Percentiles rank a stretch among this genome's conserved stretches.
Conservation (phyloP, 2,329 filamentous ascomycete genomes). For the Claviceps humidiphila region DNA sequence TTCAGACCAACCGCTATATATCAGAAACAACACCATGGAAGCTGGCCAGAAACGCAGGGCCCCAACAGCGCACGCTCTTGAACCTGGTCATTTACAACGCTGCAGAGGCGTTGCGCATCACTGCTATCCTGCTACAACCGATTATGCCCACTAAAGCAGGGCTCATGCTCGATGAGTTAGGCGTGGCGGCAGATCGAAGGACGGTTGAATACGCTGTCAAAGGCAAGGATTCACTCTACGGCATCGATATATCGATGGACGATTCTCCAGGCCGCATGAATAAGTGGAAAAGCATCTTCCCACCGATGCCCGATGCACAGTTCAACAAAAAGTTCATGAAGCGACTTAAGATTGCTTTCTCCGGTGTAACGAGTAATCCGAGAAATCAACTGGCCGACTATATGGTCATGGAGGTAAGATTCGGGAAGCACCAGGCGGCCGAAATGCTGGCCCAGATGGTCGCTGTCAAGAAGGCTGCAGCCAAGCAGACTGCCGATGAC, state of each 20-base stretch:
- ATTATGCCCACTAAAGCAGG: constrained; percentile 73
- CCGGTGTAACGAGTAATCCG: constrained; percentile 13
- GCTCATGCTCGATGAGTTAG: constrained; percentile 62
- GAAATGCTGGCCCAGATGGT: constrained; percentile 10
- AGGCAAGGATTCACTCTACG: constrained; percentile 59
- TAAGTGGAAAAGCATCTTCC: constrained; percentile 36
- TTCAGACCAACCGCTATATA: constrained; percentile 34
- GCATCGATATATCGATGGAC: constrained; percentile 23
- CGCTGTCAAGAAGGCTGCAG: constrained; percentile 2
- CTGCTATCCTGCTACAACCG: constrained; percentile 76
- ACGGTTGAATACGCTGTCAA: constrained; percentile 47
- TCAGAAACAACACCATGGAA: constrained; percentile 56
- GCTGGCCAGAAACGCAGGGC: constrained; percentile 26
- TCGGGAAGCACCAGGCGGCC: constrained; percentile 12
- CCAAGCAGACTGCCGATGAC: no score
- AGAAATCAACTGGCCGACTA: constrained; percentile 15
- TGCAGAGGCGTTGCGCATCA: constrained; percentile 65
- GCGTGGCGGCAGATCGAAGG: constrained; percentile 51
- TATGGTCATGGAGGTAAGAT: constrained; percentile 17
- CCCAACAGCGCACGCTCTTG: constrained; percentile 26
- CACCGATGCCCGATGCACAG: constrained; percentile 23
- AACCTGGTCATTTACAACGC: constrained; percentile 54
- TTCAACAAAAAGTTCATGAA: constrained; percentile 12
- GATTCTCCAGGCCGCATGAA: constrained; percentile 18
- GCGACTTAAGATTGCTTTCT: constrained; percentile 8